phyloP scores from a whole-genome alignment of 2,329 filamentous ascomycete genomes.

The Verticillium longisporum region DNA sequence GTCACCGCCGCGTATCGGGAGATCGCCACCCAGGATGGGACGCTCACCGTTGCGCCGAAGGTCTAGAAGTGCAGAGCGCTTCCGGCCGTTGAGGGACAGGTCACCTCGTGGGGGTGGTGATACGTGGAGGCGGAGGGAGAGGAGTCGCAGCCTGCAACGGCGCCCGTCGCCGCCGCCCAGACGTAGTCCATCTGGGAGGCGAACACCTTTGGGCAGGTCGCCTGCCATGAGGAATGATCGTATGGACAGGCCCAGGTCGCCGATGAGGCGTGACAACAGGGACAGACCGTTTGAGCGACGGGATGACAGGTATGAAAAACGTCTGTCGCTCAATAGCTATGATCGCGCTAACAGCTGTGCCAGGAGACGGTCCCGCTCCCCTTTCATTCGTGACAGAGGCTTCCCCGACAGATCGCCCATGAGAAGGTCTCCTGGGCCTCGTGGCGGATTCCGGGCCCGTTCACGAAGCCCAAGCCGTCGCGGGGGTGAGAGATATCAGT shows the following conservation, averaged over 20 bases:
- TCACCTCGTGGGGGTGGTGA: conserved; percentile 21
- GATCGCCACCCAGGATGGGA: neutral
- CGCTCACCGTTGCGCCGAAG: conserved; percentile 17
- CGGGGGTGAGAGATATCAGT: conserved; percentile 28
- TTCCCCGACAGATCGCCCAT: conserved; percentile 27
- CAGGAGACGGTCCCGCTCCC: conserved; percentile 50
- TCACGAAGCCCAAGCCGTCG: conserved; percentile 45
- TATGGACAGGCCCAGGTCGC: conserved; percentile 18
- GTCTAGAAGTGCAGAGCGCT: conserved; percentile 34
- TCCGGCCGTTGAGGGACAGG: conserved; percentile 26
- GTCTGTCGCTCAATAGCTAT: neutral
- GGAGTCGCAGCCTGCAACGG: conserved; percentile 24
- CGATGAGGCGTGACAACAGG: conserved; percentile 7
- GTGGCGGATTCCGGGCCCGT: conserved; percentile 44
- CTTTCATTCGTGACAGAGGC: conserved; percentile 38
- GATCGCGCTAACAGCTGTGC: neutral
- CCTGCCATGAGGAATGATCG: conserved; percentile 29
- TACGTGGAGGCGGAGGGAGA: conserved; percentile 11
- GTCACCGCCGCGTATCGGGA: neutral
- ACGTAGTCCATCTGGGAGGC: conserved; percentile 28
- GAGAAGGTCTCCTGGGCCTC: conserved; percentile 27
- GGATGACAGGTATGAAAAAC: conserved; percentile 27
- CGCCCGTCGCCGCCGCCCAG: conserved; percentile 18
- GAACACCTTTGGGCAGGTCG: conserved; percentile 12
- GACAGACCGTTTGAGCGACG: conserved; percentile 28